A percentile compares a stretch with the other conserved stretches of the same genome.
These are phyloP conservation scores for Stemphylium beticola DNA, from an alignment of 2,329 filamentous ascomycete species.

Conservation along the genomic window DNA sequence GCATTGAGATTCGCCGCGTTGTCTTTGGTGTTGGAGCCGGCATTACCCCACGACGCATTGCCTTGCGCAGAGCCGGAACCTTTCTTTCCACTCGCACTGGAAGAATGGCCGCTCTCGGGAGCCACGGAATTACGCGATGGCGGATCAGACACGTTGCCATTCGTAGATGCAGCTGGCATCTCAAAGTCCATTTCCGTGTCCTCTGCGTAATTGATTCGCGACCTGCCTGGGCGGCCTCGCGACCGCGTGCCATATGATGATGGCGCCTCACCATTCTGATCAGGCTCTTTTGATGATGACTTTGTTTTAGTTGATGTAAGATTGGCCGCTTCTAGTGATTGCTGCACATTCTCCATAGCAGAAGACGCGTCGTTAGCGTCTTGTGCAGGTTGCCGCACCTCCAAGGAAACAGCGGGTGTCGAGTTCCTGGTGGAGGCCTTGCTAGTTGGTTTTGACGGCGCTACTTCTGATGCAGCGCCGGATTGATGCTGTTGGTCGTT, in stretches of 20 bases:
- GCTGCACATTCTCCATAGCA: conserved; percentile 34
- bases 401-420: conserved; percentile 38
- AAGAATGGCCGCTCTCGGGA: conserved; percentile 41
- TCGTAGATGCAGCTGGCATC: conserved; percentile 63
- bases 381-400: conserved; percentile 32
- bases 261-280: conserved; percentile 59
- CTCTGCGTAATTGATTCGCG: conserved; percentile 93
- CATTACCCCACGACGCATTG: conserved; percentile 48
- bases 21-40: conserved; percentile 45
- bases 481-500: conserved; percentile 25
- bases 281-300: conserved; percentile 41
- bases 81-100: conserved; percentile 47
- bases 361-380: conserved; percentile 35
- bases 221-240: conserved; percentile 79
- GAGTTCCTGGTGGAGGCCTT: conserved; percentile 45
- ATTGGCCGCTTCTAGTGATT: conserved; percentile 38
- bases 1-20: conserved; percentile 48
- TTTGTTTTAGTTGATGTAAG: conserved; percentile 39
- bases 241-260: conserved; percentile 84
- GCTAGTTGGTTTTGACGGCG: conserved; percentile 41
- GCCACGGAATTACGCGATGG: conserved; percentile 45
- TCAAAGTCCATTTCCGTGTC: conserved; percentile 93
- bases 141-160: conserved; percentile 57
- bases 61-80: conserved; percentile 48
- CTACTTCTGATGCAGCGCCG: conserved; percentile 33